phyloP scores from a whole-genome alignment of 306 rosid genomes.

The Albizia julibrissin region DNA sequence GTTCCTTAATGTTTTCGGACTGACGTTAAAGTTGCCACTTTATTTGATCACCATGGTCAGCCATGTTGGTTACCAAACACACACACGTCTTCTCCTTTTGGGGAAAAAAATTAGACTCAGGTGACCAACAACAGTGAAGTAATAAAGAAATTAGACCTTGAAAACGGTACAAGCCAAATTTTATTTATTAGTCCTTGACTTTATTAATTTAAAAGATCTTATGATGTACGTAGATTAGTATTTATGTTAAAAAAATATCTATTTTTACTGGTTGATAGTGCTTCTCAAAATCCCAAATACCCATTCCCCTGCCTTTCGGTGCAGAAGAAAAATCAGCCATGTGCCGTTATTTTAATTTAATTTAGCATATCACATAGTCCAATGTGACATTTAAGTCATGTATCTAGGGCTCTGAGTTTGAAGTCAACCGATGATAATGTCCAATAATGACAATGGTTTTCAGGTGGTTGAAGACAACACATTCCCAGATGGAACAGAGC shows the following conservation, averaged over 20 bases:
- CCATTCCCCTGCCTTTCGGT: not conserved
- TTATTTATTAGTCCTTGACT: not conserved
- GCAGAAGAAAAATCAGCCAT: not conserved
- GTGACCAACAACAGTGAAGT: not conserved
- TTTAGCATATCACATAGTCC: slow-evolving; percentile 27
- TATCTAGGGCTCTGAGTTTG: slow-evolving; percentile 14
- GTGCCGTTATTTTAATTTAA: slow-evolving; percentile 7
- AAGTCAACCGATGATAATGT: not conserved
- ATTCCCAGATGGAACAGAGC: slow-evolving; percentile 74
- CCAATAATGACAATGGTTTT: not conserved
- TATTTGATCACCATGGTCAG: slow-evolving; percentile 7
- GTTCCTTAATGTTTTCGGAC: not conserved
- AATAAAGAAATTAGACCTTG: slow-evolving; percentile 2
- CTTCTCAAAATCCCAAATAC: not conserved
- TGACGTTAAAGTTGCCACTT: not conserved
- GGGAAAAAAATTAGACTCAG: not conserved
- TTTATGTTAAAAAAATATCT: no score
- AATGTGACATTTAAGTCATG: slow-evolving; percentile 26
- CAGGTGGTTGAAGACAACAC: slow-evolving; percentile 71
- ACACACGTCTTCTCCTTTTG: not conserved
- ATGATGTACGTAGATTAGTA: no score
- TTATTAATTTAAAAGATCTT: not conserved
- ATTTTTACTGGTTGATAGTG: no score
- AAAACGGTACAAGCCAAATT: not conserved
- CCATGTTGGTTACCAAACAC: slow-evolving; percentile 21